Base-by-base conservation (phyloP, 805 yeast species). In the Zygotorulaspora florentina region DNA sequence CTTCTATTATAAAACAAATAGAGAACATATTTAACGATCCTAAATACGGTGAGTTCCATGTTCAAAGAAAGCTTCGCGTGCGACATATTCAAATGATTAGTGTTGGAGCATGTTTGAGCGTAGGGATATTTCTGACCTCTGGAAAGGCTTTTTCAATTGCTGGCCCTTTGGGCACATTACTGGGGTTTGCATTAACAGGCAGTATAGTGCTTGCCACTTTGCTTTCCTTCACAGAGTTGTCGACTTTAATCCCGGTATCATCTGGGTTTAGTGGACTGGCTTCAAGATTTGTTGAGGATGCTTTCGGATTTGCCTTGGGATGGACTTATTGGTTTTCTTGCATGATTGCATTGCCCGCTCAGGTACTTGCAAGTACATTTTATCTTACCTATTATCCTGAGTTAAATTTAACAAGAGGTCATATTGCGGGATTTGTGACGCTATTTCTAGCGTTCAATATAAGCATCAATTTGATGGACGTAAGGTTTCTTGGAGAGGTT, bases 401-500 rank as follows among this genome's bases (percentile, higher is more conserved):
- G 34, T 65, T 85, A 35, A 58, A 76, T n/a, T 68, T 81, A 8
- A 75, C 82, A 0, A 55, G 63, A n/a, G 67, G 70, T 2, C 61
- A 71, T 8, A 66, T 77, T 1, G 86, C 85, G 2, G 88, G 84
- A 12, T 87, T 88, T 69, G 74, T 85, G 2, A 65, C 87, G 0
- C 70, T 87, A 12, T 75, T 82, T 48, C 69, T 85, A 31, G 46
- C 72, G 0, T 53, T 72, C 15, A 68, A 77, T 0, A 53, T 79
- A 1, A 43, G 66, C 2, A 69, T 80, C 40, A 86, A 85, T 57
- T 64, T 87, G 43, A 67, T 83, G 43, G 87, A 83, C 60, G 88
- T 85, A 4, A 70, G 85, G 40, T 72, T 82, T 2, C 82, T 83
- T 61, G 95, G 93, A 0, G 91, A 86, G 53, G 67, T 85, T 26